Evolutionary conservation across 2,329 filamentous ascomycete species (phyloP).

Genomic region (Thermothelomyces thermophilus): DNA sequence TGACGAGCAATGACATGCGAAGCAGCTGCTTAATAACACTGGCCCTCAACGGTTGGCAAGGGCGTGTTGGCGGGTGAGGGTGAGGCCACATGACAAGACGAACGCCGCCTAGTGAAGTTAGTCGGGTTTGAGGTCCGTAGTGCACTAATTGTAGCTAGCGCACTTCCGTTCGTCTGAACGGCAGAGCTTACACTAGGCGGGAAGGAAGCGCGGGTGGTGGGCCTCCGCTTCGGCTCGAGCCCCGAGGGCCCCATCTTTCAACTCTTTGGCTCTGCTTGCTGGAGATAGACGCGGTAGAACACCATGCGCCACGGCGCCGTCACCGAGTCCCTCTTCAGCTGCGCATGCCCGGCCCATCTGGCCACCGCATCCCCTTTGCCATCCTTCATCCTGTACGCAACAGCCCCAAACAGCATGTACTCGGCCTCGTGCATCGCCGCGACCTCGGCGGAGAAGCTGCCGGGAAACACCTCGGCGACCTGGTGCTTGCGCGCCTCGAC

Average conservation of each 20-base stretch:
- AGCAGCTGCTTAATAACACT: no score
- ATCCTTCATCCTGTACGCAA: constrained; percentile 6
- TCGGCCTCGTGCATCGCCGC: constrained; percentile 5
- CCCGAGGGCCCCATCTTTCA: no score
- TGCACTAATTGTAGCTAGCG: no score
- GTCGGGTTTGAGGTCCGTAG: no score
- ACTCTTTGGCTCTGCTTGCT: no score
- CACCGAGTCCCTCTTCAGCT: constrained; percentile 2
- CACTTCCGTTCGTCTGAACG: no score
- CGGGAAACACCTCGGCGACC: constrained; percentile 38
- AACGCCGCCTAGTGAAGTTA: no score
- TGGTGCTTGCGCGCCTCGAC: constrained; percentile 36
- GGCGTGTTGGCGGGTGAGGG: not conserved
- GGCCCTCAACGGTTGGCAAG: not conserved
- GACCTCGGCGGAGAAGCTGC: constrained; percentile 9
- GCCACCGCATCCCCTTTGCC: not conserved
- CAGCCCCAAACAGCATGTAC: constrained; percentile 10
- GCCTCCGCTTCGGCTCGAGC: no score
- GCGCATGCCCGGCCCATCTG: constrained; percentile 9
- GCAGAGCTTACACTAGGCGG: no score
- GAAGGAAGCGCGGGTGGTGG: no score
- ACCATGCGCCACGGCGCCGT: constrained; percentile 6
- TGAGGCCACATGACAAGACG: constrained; percentile 6
- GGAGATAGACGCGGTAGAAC: constrained; percentile 11
- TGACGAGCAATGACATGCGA: constrained; percentile 3